Base-by-base conservation (phyloP, 345 rosid genomes). In the Ceriops decandra region DNA sequence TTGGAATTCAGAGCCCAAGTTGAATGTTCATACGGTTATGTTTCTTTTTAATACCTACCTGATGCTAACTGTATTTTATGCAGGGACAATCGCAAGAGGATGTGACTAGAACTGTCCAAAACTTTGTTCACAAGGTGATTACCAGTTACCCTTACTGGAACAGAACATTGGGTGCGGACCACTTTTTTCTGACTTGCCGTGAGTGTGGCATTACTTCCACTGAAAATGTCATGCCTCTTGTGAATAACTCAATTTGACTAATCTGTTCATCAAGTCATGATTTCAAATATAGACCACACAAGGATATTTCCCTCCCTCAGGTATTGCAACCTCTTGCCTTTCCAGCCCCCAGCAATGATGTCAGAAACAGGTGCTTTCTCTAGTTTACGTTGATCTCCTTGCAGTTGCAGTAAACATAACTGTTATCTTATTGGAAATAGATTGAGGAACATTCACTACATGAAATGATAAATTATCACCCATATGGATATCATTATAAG, bases 241-340 rank as follows among this genome's bases (percentile, higher is more conserved):
- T 73, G 26, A 68, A 73, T 64, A 77, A 73, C 58, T 51, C 74
- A 15, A 77, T 77, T 77, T 58, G 68, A 0, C 38, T 73, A 0
- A 59, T 69, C n/a, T 77, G 81, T 28, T 46, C 77, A 3, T 52
- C 74, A 0, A 49, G 68, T 69, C 73, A 72, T 57, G 53, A 68
- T 35, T 31, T 2, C 3, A 51, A 52, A 6, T 68, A 57, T 59
- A 57, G 63, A 63, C 82, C 78, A 26, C 72, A 58, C 58, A 78
- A 70, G 62, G 76, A 70, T 63, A 75, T 70, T 13, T 20, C 73
- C 63, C 66, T 78, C 47, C 79, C 78, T 49, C 70, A 74, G n/a
- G 46, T 31, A 42, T 1, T 20, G 52, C 28, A 31, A 17, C 69
- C 68, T 2, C 30, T 57, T 59, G 57, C 60, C 3, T 28, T 5